A percentile compares a stretch with the other conserved stretches of the same genome.
Conservation (phyloP, 2,329 filamentous ascomycete genomes). For the Aureobasidium sp. region DNA sequence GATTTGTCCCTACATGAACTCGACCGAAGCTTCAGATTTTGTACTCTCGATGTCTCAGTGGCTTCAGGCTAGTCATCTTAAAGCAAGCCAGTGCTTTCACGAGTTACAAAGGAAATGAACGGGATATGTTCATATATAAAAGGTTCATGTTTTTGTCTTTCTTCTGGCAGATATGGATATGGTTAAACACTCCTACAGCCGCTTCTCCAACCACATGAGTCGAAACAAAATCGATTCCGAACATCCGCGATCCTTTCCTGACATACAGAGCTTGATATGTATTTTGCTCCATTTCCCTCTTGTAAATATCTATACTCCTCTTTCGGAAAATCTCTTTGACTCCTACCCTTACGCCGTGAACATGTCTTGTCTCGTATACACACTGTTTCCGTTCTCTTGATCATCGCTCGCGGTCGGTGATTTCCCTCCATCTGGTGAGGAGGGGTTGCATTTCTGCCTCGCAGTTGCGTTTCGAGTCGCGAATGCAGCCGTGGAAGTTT, state of each 20-base stretch:
- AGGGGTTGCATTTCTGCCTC: conserved; percentile 61
- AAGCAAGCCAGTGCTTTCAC: background rate
- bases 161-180: background rate
- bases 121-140: background rate
- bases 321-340: background rate
- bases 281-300: background rate
- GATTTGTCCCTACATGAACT: no score
- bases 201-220: background rate
- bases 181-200: background rate
- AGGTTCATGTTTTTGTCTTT: background rate
- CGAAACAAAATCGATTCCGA: background rate
- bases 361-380: background rate
- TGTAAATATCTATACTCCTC: background rate
- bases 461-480: conserved; percentile 54
- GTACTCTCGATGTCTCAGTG: no score
- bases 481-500: conserved; percentile 66
- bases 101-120: background rate
- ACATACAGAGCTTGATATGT: background rate
- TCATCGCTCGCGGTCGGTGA: conserved; percentile 25
- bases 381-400: background rate
- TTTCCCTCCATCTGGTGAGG: conserved; percentile 32
- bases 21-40: no score
- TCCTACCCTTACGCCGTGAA: background rate
- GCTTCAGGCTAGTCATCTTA: no score
- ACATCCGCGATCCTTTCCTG: background rate